phyloP scores from a whole-genome alignment of 495 filamentous ascomycete genomes.

The Letharia lupina region DNA sequence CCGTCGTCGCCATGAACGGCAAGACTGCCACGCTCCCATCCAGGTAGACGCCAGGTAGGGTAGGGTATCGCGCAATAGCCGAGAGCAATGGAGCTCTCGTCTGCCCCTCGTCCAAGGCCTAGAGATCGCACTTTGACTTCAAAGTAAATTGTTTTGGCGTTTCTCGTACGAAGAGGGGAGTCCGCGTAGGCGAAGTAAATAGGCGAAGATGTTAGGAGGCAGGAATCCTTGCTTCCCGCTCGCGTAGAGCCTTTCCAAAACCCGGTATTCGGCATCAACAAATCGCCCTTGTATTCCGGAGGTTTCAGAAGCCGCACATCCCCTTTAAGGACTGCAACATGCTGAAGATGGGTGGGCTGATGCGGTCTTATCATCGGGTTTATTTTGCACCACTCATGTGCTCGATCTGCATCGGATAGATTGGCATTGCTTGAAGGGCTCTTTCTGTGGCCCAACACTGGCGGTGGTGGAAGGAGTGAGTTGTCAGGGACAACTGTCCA shows the following conservation, averaged over 20 bases:
- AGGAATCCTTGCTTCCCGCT: conserved; percentile 34
- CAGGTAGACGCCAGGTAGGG: conserved; percentile 77
- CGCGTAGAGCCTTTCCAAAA: conserved; percentile 39
- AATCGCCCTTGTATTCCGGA: conserved; percentile 39
- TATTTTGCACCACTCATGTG: conserved; percentile 57
- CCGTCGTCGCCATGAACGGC: conserved; percentile 90
- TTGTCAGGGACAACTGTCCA: conserved; percentile 79
- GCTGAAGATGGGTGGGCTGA: conserved; percentile 35
- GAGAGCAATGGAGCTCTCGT: conserved; percentile 59
- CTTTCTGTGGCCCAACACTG: conserved; percentile 54
- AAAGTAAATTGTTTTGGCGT: conserved; percentile 62
- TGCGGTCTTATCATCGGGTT: conserved; percentile 57
- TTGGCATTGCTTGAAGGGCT: conserved; percentile 72
- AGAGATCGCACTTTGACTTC: conserved; percentile 55
- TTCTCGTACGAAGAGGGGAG: conserved; percentile 53
- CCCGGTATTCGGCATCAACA: conserved; percentile 31
- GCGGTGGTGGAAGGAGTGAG: conserved; percentile 73
- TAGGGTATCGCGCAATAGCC: conserved; percentile 78
- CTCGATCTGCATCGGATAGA: conserved; percentile 57
- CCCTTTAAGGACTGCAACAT: conserved; percentile 34
- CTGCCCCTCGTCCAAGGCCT: conserved; percentile 30
- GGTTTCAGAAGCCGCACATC: conserved; percentile 41
- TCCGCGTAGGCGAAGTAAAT: conserved; percentile 64
- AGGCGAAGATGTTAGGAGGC: conserved; percentile 59
- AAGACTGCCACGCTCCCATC: conserved; percentile 82